A percentile compares a stretch with the other conserved stretches of the same genome.
phyloP scores from a whole-genome alignment of 2,329 filamentous ascomycete species.

The Aureobasidium leucospermi region DNA sequence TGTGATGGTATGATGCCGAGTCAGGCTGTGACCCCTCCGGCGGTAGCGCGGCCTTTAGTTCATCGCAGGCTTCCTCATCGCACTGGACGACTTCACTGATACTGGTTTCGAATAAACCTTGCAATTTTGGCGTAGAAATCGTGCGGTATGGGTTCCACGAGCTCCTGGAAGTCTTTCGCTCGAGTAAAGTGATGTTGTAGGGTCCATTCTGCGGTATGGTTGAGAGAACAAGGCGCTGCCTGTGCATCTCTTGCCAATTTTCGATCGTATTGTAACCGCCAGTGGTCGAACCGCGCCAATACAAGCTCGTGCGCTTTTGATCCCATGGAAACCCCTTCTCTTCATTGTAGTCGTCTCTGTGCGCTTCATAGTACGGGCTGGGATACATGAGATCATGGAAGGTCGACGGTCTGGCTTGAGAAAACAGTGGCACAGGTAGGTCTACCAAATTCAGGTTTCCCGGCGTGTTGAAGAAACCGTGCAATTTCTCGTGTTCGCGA shows the following conservation, averaged over 20 bases:
- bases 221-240: background rate
- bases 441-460: background rate
- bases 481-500: background rate
- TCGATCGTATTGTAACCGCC: background rate
- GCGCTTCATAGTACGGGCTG: background rate
- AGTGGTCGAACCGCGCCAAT: background rate
- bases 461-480: background rate
- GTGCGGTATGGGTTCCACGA: background rate
- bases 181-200: background rate
- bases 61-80: conserved; percentile 27
- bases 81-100: conserved; percentile 45
- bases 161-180: background rate
- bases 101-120: conserved; percentile 19
- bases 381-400: background rate
- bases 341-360: background rate
- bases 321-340: background rate
- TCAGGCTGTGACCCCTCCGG: background rate
- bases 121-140: background rate
- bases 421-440: background rate
- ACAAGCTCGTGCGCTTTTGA: background rate
- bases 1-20: conserved; percentile 20
- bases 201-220: background rate
- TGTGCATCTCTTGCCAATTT: background rate
- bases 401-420: background rate
- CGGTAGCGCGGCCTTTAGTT: conserved; percentile 18